Conservation (phyloP, 345 rosid species). For the Lepidium didymum region DNA sequence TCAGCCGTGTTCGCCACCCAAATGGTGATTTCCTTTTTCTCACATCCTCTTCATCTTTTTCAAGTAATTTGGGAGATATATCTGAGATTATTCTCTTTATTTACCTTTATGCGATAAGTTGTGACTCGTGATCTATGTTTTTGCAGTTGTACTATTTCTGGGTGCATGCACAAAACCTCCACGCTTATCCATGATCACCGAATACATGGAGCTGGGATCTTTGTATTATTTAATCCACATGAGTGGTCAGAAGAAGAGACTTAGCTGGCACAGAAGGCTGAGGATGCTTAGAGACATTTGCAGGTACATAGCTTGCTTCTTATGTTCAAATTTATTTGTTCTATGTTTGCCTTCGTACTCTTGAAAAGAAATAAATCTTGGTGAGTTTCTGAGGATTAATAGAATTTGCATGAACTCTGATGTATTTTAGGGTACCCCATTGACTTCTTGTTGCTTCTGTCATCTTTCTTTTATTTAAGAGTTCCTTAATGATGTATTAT, state of each 20-base stretch:
- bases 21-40: constrained; percentile 51
- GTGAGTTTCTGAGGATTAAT: not conserved
- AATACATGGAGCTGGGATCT: constrained; percentile 98
- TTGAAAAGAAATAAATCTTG: not conserved
- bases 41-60: not conserved
- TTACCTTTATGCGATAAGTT: not conserved
- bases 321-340: not conserved
- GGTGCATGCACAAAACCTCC: constrained; percentile 99
- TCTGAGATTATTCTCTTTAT: not conserved
- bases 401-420: not conserved
- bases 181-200: constrained; percentile 89
- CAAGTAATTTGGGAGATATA: not conserved
- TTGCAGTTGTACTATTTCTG: constrained; percentile 89
- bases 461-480: not conserved
- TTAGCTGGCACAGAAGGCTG: constrained; percentile 80
- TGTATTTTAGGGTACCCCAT: not conserved
- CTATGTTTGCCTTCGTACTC: not conserved
- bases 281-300: constrained; percentile 93
- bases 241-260: constrained; percentile 92
- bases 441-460: not conserved
- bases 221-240: constrained; percentile 79
- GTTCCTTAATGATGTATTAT: not conserved
- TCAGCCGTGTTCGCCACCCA: constrained; percentile 96
- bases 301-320: constrained; percentile 50
- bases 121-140: not conserved